These are phyloP conservation scores for Trichophyton benhamiae DNA, from an alignment of 2,329 filamentous ascomycete species.

Conservation along the genomic window DNA sequence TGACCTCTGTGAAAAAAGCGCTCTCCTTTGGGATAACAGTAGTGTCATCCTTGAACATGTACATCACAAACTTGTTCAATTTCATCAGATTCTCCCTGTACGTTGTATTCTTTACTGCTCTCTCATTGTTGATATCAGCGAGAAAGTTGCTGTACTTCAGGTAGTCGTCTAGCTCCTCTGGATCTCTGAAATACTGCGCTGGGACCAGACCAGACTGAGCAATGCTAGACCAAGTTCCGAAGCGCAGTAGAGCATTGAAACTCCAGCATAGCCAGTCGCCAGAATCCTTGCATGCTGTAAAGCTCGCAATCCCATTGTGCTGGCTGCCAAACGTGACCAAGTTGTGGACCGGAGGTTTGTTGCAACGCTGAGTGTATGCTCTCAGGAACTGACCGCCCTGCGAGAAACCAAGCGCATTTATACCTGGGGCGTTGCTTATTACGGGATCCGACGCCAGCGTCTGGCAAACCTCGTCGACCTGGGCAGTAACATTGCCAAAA, in stretches of 20 bases:
- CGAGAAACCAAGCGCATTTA: conserved; percentile 88
- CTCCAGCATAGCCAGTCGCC: conserved; percentile 71
- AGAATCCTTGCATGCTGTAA: conserved; percentile 53
- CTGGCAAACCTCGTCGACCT: conserved; percentile 65
- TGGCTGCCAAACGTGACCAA: conserved; percentile 82
- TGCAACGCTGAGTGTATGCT: conserved; percentile 79
- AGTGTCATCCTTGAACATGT: conserved; percentile 73
- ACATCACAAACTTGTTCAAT: conserved; percentile 74
- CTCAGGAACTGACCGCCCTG: conserved; percentile 96
- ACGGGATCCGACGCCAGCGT: conserved; percentile 64
- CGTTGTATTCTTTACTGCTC: conserved; percentile 54
- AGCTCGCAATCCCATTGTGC: conserved; percentile 82
- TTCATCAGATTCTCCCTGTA: conserved; percentile 60
- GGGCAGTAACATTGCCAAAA: conserved; percentile 74
- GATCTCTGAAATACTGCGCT: conserved; percentile 85
- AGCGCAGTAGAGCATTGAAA: conserved; percentile 63
- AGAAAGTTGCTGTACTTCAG: conserved; percentile 74
- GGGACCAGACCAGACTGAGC: conserved; percentile 75
- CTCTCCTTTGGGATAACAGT: conserved; percentile 84
- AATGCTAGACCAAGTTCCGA: conserved; percentile 66
- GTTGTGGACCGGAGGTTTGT: conserved; percentile 58
- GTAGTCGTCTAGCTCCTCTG: conserved; percentile 56
- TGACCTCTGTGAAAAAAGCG: conserved; percentile 81
- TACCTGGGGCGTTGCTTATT: conserved; percentile 64
- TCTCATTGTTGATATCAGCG: conserved; percentile 94